These are phyloP conservation scores for Alectoria sarmentosa DNA, from an alignment of 495 filamentous ascomycete genomes.

Conservation along the genomic window DNA sequence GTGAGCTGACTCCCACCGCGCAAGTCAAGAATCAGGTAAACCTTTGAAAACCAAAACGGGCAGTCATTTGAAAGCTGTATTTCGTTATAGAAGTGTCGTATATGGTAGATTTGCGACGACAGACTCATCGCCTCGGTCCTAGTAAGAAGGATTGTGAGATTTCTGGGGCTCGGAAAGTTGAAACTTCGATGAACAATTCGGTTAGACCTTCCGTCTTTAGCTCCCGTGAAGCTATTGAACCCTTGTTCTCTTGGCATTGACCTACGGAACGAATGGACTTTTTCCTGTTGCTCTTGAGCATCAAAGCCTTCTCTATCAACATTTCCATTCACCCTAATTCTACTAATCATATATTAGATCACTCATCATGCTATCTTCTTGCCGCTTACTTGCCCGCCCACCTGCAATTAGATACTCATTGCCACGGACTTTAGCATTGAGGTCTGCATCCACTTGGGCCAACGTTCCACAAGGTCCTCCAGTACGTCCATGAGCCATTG, in stretches of 20 bases:
- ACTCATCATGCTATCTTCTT: conserved; percentile 14
- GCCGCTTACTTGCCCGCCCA: conserved; percentile 11
- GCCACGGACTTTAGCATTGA: conserved; percentile 36
- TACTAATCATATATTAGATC: neutral
- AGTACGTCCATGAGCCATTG: conserved; percentile 46
- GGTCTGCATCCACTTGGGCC: conserved; percentile 77
- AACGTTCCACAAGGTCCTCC: conserved; percentile 89
- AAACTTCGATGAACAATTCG: neutral
- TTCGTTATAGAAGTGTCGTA: neutral
- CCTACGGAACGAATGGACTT: no score
- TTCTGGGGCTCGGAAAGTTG: neutral
- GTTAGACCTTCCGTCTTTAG: conserved; percentile 18
- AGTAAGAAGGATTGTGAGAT: neutral
- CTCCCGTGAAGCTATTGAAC: neutral
- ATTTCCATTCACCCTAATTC: no score
- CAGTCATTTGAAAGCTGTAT: neutral
- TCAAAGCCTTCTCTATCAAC: no score
- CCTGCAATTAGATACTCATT: neutral
- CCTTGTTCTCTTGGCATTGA: neutral
- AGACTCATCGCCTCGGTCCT: neutral
- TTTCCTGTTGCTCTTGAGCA: no score
- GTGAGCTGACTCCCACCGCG: conserved; percentile 3
- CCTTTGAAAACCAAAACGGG: neutral
- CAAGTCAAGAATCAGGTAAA: no score
- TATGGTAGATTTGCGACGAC: neutral